Base-by-base conservation (phyloP, 345 rosid species). In the Punica granatum region DNA sequence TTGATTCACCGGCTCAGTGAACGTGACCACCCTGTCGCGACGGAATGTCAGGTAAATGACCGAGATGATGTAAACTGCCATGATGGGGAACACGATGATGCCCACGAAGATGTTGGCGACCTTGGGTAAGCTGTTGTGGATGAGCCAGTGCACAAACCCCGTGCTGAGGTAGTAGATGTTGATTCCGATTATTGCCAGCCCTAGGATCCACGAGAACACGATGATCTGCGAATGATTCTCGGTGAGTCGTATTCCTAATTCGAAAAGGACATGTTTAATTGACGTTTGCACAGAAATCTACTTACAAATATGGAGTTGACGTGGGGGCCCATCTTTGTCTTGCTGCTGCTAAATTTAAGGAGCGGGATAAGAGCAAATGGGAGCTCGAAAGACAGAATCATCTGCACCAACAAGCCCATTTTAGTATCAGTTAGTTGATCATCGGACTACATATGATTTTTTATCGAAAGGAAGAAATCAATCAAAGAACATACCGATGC, bases 291-390 rank as follows among this genome's bases (percentile, higher is more conserved):
- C 13, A 12, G 26, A 34, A 51, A 36, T 16, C 2, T 63, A 70
- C 85, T 81, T 48, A 86, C 96, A 15, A 21, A 33, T 9, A 75
- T 25, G 1, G 92, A 89, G 68, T 89, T 89, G 78, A 79, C 85
- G 72, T 89, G 82, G 1, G 92, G 90, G 54, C 92, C 96, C 92
- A 86, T 82, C 69, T 89, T 89, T 49, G 85, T 81, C 35, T 77
- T 15, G 60, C 90, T 78, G 68, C 88, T 82, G 48, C 92, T 89
- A 73, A 89, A 85, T 69, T 86, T 89, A 18, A 89, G 86, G 53
- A 89, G 88, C 11, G 96, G 96, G 49, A 89, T 85, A 0, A 89
- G 79, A 33, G 92, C 86, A 70, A 86, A 89, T 14, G 96, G 96
- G 44, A 89, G 87, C 36, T 86, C 92, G 61, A 86, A 89, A 21